phyloP scores from a whole-genome alignment of 768 basidiomycete species.

The Trametes sanguinea region DNA sequence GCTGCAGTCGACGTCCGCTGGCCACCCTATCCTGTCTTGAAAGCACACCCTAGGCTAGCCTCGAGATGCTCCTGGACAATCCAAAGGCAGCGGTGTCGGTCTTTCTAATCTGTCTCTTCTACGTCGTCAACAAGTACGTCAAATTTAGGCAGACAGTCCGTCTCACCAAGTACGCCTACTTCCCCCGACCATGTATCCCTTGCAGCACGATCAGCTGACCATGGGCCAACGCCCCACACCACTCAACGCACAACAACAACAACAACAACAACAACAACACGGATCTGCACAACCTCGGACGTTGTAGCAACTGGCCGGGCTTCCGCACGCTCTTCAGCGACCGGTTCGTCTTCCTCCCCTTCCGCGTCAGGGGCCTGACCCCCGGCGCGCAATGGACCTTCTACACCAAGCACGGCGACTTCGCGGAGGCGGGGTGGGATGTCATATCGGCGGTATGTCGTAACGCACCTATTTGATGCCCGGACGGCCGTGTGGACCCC shows the following conservation, averaged over 20 bases:
- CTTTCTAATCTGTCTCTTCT: slow-evolving; percentile 16
- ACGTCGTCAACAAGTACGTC: slow-evolving; percentile 17
- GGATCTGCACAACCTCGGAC: not conserved
- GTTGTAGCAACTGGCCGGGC: slow-evolving; percentile 22
- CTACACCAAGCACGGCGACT: slow-evolving; percentile 27
- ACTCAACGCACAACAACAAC: too few species aligned
- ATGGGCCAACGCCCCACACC: not conserved
- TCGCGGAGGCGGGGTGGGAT: slow-evolving; percentile 27
- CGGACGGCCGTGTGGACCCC: too few species aligned
- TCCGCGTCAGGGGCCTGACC: slow-evolving; percentile 24
- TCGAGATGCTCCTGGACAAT: too few species aligned
- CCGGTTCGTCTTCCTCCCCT: slow-evolving; percentile 22
- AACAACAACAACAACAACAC: too few species aligned
- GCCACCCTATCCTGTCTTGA: too few species aligned
- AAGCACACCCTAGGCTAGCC: too few species aligned
- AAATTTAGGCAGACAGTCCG: slow-evolving; percentile 23
- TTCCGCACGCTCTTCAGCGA: slow-evolving; percentile 23
- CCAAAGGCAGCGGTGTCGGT: not conserved
- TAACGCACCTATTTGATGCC: not conserved
- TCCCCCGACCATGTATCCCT: not conserved
- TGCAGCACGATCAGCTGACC: not conserved
- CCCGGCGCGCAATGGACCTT: slow-evolving; percentile 25
- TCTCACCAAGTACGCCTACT: slow-evolving; percentile 23
- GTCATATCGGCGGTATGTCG: slow-evolving; percentile 27
- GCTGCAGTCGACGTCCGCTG: too few species aligned